Percentiles rank a stretch among this genome's conserved stretches.
These are phyloP conservation scores for Phaeomoniella chlamydospora DNA, from an alignment of 2,329 filamentous ascomycete species.

Conservation along the genomic window DNA sequence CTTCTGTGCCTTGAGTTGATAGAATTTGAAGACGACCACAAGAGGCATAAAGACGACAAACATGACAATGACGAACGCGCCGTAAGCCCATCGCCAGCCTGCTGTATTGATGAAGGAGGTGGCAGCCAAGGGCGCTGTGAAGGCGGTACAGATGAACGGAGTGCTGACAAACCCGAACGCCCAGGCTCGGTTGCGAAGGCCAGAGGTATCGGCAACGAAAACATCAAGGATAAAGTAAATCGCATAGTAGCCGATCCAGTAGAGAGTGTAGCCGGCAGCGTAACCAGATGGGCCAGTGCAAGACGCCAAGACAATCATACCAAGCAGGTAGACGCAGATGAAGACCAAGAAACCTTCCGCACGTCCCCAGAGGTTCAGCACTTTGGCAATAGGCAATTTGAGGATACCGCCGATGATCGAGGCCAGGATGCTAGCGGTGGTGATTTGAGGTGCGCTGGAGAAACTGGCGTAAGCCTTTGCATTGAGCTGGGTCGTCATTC, in stretches of 20 bases:
- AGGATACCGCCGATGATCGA: conserved; percentile 41
- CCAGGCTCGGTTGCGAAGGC: conserved; percentile 43
- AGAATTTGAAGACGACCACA: conserved; percentile 32
- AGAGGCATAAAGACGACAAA: conserved; percentile 41
- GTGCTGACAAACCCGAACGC: conserved; percentile 43
- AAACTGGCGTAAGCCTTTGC: conserved; percentile 39
- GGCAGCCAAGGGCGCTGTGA: conserved; percentile 35
- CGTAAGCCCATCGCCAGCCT: conserved; percentile 49
- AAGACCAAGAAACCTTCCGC: conserved; percentile 42
- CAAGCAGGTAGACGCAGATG: conserved; percentile 28
- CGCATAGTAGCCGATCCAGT: conserved; percentile 39
- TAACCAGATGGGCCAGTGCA: conserved; percentile 44
- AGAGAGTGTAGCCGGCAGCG: conserved; percentile 45
- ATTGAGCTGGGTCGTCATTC: conserved; percentile 25
- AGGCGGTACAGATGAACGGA: conserved; percentile 32
- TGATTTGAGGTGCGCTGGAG: conserved; percentile 32
- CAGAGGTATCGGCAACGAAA: conserved; percentile 48
- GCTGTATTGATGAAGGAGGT: conserved; percentile 30
- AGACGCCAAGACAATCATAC: conserved; percentile 44
- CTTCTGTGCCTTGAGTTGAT: conserved; percentile 40
- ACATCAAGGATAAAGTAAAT: conserved; percentile 41
- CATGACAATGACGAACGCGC: conserved; percentile 43
- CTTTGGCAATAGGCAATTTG: conserved; percentile 48
- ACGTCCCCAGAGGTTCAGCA: conserved; percentile 49
- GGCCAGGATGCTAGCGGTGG: conserved; percentile 38